A percentile compares a stretch with the other conserved stretches of the same genome.
phyloP scores from a whole-genome alignment of 2,329 filamentous ascomycete species.

The Pseudofabraea citricarpa region DNA sequence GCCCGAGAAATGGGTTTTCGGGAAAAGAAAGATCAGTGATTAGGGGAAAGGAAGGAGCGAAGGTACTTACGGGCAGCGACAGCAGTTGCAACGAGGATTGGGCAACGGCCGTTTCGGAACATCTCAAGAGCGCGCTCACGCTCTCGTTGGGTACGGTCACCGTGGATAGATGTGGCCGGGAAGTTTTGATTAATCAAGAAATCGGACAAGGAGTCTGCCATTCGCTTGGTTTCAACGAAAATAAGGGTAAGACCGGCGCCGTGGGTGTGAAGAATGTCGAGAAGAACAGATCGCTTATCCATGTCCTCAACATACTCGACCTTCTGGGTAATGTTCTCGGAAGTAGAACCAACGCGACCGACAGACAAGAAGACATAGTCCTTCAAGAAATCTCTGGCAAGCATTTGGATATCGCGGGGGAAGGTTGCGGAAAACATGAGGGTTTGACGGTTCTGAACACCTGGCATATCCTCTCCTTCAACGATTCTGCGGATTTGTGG shows the following conservation, averaged over 20 bases:
- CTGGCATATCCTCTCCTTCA: slow-evolving; percentile 96
- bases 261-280: slow-evolving; percentile 96
- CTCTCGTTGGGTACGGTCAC: slow-evolving; percentile 96
- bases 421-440: slow-evolving; percentile 99
- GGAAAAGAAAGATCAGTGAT: too few species aligned
- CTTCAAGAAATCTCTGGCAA: slow-evolving; percentile 96
- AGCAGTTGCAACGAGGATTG: slow-evolving; percentile 93
- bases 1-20: too few species aligned
- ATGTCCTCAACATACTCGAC: slow-evolving; percentile 95
- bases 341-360: slow-evolving; percentile 96
- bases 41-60: slow-evolving; percentile 7
- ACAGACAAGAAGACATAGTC: slow-evolving; percentile 99
- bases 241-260: slow-evolving; percentile 86
- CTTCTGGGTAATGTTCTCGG: slow-evolving; percentile 99
- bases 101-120: slow-evolving; percentile 94
- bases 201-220: slow-evolving; percentile 96
- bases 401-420: slow-evolving; percentile 98
- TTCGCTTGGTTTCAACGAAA: slow-evolving; percentile 99
- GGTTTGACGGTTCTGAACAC: slow-evolving; percentile 78
- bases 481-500: slow-evolving; percentile 98
- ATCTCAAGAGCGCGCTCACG: slow-evolving; percentile 96
- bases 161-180: slow-evolving; percentile 97
- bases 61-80: slow-evolving; percentile 69
- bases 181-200: slow-evolving; percentile 99
- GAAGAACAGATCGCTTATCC: slow-evolving; percentile 95